A percentile compares a stretch with the other conserved stretches of the same genome.
phyloP scores from a whole-genome alignment of 192 early-diverging fungal species.

The Backusella macrospora region DNA sequence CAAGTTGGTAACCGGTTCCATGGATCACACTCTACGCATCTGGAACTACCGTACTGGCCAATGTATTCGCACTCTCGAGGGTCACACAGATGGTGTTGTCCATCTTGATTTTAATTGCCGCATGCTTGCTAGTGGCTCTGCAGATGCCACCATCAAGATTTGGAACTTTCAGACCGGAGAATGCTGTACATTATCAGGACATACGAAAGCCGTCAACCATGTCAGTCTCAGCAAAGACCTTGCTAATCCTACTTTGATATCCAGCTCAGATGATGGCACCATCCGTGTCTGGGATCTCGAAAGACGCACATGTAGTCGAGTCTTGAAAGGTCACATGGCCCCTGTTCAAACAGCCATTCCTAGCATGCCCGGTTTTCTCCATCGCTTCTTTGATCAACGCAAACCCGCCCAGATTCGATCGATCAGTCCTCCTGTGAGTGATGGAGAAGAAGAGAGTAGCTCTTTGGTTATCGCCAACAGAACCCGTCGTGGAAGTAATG shows the following conservation, averaged over 20 bases:
- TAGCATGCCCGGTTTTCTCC: slow-evolving; percentile 33
- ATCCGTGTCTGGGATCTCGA: slow-evolving; percentile 85
- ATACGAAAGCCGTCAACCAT: slow-evolving; percentile 87
- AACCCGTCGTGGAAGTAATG: slow-evolving; percentile 41
- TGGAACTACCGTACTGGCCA: slow-evolving; percentile 91
- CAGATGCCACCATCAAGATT: slow-evolving; percentile 82
- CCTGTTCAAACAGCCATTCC: slow-evolving; percentile 62
- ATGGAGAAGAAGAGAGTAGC: slow-evolving; percentile 4
- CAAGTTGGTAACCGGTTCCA: slow-evolving; percentile 90
- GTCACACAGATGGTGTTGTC: slow-evolving; percentile 77
- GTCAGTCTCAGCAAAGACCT: slow-evolving; percentile 72
- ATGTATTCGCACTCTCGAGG: slow-evolving; percentile 80
- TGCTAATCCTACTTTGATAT: slow-evolving; percentile 56
- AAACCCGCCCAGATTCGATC: background rate
- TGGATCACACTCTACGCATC: slow-evolving; percentile 88
- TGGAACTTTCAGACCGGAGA: slow-evolving; percentile 79
- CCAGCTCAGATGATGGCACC: slow-evolving; percentile 87
- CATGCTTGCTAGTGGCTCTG: slow-evolving; percentile 83
- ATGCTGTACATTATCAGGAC: slow-evolving; percentile 75
- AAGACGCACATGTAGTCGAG: slow-evolving; percentile 62
- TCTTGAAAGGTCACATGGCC: slow-evolving; percentile 69
- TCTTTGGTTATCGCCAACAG: background rate
- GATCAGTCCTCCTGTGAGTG: background rate
- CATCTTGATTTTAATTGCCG: slow-evolving; percentile 79
- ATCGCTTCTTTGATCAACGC: slow-evolving; percentile 35